Evolutionary conservation across 495 filamentous ascomycete genomes (phyloP), one percentile per base, ranked within the genome.

Genomic region (Sordaria brevicollis): DNA sequence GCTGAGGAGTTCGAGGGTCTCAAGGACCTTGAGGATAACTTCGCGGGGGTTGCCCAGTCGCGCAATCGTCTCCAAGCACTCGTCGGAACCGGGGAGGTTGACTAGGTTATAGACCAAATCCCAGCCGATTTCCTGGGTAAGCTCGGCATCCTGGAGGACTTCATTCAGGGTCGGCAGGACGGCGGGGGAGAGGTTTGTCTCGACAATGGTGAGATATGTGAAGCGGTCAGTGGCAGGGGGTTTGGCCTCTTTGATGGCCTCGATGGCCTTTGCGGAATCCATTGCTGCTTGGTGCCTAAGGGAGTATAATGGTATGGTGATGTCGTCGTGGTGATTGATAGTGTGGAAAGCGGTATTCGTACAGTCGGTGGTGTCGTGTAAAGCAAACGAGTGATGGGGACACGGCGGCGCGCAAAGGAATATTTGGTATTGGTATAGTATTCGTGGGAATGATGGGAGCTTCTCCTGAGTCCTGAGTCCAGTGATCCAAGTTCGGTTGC

Each of bases 111-210:
- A 90, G 8, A 99, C 91, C 49, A 99, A 80, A 76, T 99, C 95
- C 95, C 95, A 99, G 62, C 95, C 96, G 75, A 99, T 97, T 71
- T 97, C 93, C 65, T 88, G 88, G 1, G 94, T 94, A 67, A 99
- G 85, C 62, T 86, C 86, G 54, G 89, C 87, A 87, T 96, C 91
- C 79, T 96, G 92, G 65, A 97, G 83, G 38, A 96, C 85, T 7
- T 87, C 84, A 74, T 96, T 90, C 49, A 97, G 82, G 3, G 87
- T 84, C 5, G 93, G 91, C 11, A 97, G 84, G 71, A 92, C 88
- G 35, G 89, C 88, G n/a, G 85, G 85, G 13, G 88, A 90, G 21
- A 97, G 83, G 77, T 96, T 92, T 71, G 93, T 90, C 76, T 96
- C 92, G 71, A 97, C 79, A 71, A 97, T 86, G 54, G 93, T 95